Conservation (phyloP, 305 asterid species). For the Fraxinus nigra region DNA sequence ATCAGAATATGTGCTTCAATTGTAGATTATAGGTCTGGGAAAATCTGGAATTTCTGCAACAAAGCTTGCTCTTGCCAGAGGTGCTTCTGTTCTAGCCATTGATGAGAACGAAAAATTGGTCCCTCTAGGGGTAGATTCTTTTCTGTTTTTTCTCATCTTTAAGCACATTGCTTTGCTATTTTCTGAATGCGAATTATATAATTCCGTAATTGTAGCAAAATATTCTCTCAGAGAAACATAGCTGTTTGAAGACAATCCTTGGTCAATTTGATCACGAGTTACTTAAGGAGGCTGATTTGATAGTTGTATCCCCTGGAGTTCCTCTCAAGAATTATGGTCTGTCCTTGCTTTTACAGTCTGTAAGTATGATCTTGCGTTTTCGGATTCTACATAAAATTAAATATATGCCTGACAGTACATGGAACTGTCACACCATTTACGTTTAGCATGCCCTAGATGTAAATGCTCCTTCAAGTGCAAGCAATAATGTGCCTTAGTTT, state of each 20-base stretch:
- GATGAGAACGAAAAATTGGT: conserved; percentile 33
- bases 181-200: conserved; percentile 3
- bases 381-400: not conserved
- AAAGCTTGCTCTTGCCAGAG: conserved; percentile 44
- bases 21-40: conserved; percentile 39
- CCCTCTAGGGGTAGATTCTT: conserved; percentile 14
- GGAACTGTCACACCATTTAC: not conserved
- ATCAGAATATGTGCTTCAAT: not conserved
- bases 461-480: not conserved
- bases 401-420: not conserved
- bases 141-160: conserved; percentile 1
- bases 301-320: conserved; percentile 46
- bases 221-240: conserved; percentile 20
- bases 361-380: conserved; percentile 21
- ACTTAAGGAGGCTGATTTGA: conserved; percentile 24
- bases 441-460: not conserved
- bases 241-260: conserved; percentile 29
- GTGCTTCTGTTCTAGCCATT: conserved; percentile 40
- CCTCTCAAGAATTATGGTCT: conserved; percentile 33
- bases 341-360: conserved; percentile 28
- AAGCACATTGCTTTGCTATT: not conserved
- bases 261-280: conserved; percentile 30
- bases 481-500: conserved; percentile 2
- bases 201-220: conserved; percentile 22
- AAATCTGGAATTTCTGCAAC: conserved; percentile 33